A percentile compares a stretch with the other conserved stretches of the same genome.
Conservation (phyloP, 1,284 basidiomycete genomes). For the Singerocomus inundabilis region DNA sequence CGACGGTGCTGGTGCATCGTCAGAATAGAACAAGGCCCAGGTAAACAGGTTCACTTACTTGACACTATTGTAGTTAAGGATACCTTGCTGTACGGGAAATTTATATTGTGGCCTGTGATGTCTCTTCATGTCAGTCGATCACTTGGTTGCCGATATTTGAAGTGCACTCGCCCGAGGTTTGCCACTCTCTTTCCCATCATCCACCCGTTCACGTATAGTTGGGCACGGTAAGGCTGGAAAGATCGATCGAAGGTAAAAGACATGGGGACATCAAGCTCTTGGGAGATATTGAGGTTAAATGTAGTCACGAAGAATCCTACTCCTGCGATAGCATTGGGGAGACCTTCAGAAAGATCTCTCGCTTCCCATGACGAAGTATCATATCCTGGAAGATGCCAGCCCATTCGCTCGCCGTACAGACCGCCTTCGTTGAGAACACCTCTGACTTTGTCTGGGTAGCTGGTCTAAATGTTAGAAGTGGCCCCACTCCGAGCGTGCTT, state of each 20-base stretch:
- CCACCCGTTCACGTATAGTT: conserved; percentile 83
- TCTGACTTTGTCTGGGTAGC: conserved; percentile 67
- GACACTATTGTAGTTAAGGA: conserved; percentile 64
- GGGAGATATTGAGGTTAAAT: conserved; percentile 59
- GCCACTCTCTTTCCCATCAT: conserved; percentile 76
- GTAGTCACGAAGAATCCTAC: conserved; percentile 79
- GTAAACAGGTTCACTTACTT: conserved; percentile 51
- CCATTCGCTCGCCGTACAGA: conserved; percentile 70
- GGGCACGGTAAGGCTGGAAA: conserved; percentile 64
- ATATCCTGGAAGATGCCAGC: conserved; percentile 81
- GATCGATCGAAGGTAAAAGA: conserved; percentile 67
- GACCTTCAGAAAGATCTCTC: conserved; percentile 53
- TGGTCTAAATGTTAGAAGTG: conserved; percentile 5
- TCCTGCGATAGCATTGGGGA: conserved; percentile 56
- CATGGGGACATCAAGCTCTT: conserved; percentile 60
- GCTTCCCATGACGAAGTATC: conserved; percentile 58
- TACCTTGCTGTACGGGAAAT: conserved; percentile 78
- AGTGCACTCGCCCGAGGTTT: conserved; percentile 56
- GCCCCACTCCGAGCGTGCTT: neutral
- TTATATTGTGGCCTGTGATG: conserved; percentile 61
- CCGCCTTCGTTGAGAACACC: conserved; percentile 80
- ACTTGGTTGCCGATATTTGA: neutral
- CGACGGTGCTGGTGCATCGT: conserved; percentile 55
- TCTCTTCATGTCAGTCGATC: conserved; percentile 9
- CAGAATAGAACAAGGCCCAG: neutral